These are phyloP conservation scores for Chlorella sp. DNA, from an alignment of 139 green algal genomes.

Conservation along the genomic window DNA sequence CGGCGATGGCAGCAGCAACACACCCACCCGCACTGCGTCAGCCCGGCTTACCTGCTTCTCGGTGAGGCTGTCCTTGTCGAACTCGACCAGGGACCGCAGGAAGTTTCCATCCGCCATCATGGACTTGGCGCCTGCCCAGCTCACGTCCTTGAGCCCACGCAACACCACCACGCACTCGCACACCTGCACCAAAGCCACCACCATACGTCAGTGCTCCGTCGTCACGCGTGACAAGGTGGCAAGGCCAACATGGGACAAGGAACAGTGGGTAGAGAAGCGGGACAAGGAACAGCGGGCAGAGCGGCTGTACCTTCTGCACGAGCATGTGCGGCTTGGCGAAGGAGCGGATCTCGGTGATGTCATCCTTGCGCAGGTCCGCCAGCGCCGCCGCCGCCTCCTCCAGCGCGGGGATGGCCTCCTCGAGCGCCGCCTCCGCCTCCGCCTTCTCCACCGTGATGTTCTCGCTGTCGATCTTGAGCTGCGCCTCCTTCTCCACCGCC, in stretches of 20 bases:
- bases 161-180: constrained; percentile 87
- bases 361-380: constrained; percentile 78
- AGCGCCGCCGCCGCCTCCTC: constrained; percentile 79
- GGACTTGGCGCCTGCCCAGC: constrained; percentile 76
- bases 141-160: constrained; percentile 75
- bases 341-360: constrained; percentile 85
- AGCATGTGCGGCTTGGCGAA: constrained; percentile 83
- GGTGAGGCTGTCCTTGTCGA: constrained; percentile 72
- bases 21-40: no score
- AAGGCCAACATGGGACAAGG: neutral
- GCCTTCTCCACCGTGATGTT: constrained; percentile 66
- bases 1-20: no score
- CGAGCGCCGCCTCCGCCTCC: constrained; percentile 78
- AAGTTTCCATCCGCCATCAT: constrained; percentile 87
- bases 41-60: constrained; percentile 54
- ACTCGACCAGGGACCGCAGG: constrained; percentile 70
- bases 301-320: constrained; percentile 78
- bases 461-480: constrained; percentile 57
- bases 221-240: no score
- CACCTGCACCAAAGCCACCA: constrained; percentile 38
- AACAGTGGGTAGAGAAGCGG: neutral
- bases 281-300: neutral
- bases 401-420: constrained; percentile 77
- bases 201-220: neutral
- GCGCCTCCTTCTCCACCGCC: constrained; percentile 66